Conservation (phyloP, 2,329 filamentous ascomycete species). For the Colletotrichum trifolii region DNA sequence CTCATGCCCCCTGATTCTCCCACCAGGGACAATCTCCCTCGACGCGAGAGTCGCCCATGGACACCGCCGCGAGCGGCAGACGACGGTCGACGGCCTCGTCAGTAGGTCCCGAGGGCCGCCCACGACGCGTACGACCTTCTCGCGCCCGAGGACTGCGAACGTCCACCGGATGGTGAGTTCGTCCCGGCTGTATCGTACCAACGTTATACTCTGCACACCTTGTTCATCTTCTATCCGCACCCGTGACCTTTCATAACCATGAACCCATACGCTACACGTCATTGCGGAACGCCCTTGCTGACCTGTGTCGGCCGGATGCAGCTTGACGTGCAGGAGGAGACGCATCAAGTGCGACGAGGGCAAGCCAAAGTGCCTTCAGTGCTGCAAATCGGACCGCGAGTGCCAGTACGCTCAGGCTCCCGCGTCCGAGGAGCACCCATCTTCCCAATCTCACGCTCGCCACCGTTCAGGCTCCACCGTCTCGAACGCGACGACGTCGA, state of each 20-base stretch:
- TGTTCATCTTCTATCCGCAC: background rate
- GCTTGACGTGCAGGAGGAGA: conserved; percentile 49
- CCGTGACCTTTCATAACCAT: too few species aligned
- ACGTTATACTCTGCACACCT: too few species aligned
- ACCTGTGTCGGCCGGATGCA: background rate
- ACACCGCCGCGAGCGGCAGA: background rate
- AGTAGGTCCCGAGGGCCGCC: conserved; percentile 3
- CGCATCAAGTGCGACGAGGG: conserved; percentile 50
- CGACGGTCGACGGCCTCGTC: conserved; percentile 16
- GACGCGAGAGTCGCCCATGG: conserved; percentile 21
- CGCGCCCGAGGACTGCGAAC: conserved; percentile 26
- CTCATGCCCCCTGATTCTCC: background rate
- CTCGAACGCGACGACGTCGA: background rate
- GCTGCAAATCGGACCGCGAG: conserved; percentile 37
- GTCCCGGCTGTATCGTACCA: background rate
- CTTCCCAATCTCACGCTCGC: background rate
- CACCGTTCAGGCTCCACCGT: background rate
- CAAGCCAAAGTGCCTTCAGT: conserved; percentile 46
- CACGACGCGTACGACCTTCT: conserved; percentile 27
- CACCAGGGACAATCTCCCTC: background rate
- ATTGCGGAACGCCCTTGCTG: background rate
- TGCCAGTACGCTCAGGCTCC: conserved; percentile 9
- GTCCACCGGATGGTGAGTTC: conserved; percentile 27
- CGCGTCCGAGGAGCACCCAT: background rate
- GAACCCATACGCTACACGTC: background rate